Conservation (phyloP, 768 basidiomycete genomes). For the Rhodotorula kratochvilovae region DNA sequence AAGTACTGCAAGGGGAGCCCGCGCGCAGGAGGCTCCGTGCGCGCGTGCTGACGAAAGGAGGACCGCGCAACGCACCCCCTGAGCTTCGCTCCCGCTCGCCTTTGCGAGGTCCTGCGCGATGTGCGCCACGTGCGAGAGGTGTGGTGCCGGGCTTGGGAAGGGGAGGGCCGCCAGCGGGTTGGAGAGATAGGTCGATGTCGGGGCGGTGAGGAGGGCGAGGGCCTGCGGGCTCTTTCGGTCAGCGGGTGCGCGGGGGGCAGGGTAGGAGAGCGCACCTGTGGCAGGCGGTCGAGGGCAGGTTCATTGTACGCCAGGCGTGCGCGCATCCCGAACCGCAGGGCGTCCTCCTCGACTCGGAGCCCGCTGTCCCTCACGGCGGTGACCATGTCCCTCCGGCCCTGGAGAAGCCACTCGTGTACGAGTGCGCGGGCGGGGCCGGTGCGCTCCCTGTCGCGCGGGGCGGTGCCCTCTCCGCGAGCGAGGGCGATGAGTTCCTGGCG, state of each 20-base stretch:
- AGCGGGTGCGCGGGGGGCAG: background rate
- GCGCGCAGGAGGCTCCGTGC: no score
- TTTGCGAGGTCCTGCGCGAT: slow-evolving; percentile 36
- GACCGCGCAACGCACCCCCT: slow-evolving; percentile 24
- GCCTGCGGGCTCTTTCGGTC: no score
- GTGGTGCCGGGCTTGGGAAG: background rate
- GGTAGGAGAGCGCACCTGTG: slow-evolving; percentile 7
- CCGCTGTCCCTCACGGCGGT: background rate
- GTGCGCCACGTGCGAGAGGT: slow-evolving; percentile 21
- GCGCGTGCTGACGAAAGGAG: no score
- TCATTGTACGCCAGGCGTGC: slow-evolving; percentile 26
- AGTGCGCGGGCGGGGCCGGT: slow-evolving; percentile 33
- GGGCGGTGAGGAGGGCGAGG: slow-evolving; percentile 28
- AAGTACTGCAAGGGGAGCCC: no score
- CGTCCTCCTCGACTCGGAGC: slow-evolving; percentile 7
- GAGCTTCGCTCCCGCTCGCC: slow-evolving; percentile 11
- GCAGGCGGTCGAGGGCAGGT: slow-evolving; percentile 3
- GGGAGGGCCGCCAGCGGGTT: slow-evolving; percentile 14
- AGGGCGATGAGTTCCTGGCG: slow-evolving; percentile 24
- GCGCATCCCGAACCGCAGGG: slow-evolving; percentile 5
- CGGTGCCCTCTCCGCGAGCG: slow-evolving; percentile 13
- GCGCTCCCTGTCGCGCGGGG: slow-evolving; percentile 3
- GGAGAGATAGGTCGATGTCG: slow-evolving; percentile 12
- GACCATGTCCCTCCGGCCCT: slow-evolving; percentile 21
- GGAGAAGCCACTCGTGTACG: slow-evolving; percentile 25